These are phyloP conservation scores for Colletotrichum chlorophyti DNA, from an alignment of 2,329 filamentous ascomycete genomes.

Conservation along the genomic window DNA sequence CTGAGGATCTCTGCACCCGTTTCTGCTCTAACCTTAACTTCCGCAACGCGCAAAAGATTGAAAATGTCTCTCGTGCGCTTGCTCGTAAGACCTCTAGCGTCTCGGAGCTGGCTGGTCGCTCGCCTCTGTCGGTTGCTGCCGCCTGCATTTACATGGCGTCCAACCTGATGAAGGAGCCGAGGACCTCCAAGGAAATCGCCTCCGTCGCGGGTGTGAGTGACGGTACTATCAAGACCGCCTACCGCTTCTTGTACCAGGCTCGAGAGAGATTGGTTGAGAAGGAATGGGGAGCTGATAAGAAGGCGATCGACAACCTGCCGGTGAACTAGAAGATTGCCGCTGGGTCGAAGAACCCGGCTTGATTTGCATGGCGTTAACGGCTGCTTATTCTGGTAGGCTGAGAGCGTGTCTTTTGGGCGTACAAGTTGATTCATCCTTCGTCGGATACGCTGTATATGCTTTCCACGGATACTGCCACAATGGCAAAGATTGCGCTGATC, in stretches of 20 bases:
- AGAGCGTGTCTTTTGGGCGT: too few species aligned
- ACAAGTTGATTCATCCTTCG: too few species aligned
- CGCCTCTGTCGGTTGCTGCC: slow-evolving; percentile 90
- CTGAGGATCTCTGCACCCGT: slow-evolving; percentile 84
- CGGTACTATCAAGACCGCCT: slow-evolving; percentile 94
- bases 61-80: slow-evolving; percentile 80
- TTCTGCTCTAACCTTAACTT: slow-evolving; percentile 85
- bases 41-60: slow-evolving; percentile 74
- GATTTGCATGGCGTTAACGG: background rate
- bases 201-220: slow-evolving; percentile 88
- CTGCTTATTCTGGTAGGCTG: too few species aligned
- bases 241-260: slow-evolving; percentile 83
- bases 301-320: slow-evolving; percentile 76
- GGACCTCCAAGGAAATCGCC: slow-evolving; percentile 86
- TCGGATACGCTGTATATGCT: too few species aligned
- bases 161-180: slow-evolving; percentile 80
- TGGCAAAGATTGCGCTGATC: too few species aligned
- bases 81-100: slow-evolving; percentile 79
- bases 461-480: too few species aligned
- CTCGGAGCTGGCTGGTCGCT: slow-evolving; percentile 87
- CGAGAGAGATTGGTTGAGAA: slow-evolving; percentile 77
- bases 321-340: slow-evolving; percentile 27
- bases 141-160: slow-evolving; percentile 98
- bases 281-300: slow-evolving; percentile 76
- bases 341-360: too few species aligned